Evolutionary conservation across 192 early-diverging fungal species (phyloP).

Genomic region (Entomortierella chlamydospora): DNA sequence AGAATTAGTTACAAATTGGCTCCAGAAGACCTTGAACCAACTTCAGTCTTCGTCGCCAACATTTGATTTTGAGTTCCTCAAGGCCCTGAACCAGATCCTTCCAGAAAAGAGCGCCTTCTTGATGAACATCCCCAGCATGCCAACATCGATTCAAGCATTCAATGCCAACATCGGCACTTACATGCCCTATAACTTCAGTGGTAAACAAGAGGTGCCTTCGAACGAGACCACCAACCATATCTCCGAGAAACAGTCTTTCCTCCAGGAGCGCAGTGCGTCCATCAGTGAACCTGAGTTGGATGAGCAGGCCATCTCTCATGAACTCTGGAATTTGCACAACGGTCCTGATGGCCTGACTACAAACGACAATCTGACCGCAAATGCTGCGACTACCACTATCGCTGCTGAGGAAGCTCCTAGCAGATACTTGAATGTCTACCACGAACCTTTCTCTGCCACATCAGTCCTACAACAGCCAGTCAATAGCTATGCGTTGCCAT

Average conservation of each 20-base stretch:
- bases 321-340: constrained; percentile 40
- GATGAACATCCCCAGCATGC: constrained; percentile 55
- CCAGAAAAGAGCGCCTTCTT: constrained; percentile 51
- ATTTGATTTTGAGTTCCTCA: constrained; percentile 46
- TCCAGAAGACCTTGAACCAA: constrained; percentile 57
- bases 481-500: constrained; percentile 41
- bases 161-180: constrained; percentile 52
- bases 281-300: constrained; percentile 33
- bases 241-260: constrained; percentile 25
- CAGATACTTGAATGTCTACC: constrained; percentile 46
- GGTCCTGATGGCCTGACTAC: constrained; percentile 22
- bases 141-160: constrained; percentile 45
- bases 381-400: neutral
- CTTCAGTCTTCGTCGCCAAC: constrained; percentile 47
- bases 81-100: constrained; percentile 44
- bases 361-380: no score
- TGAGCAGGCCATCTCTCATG: constrained; percentile 41
- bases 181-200: constrained; percentile 52
- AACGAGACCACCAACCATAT: constrained; percentile 1
- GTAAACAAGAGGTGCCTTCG: constrained; percentile 23
- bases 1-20: constrained; percentile 53
- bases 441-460: constrained; percentile 46
- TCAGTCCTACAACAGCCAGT: constrained; percentile 49
- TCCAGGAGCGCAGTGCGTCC: constrained; percentile 21
- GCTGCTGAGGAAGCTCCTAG: constrained; percentile 35